Conservation (phyloP, 2,329 filamentous ascomycete genomes). For the Verticillium isaacii region DNA sequence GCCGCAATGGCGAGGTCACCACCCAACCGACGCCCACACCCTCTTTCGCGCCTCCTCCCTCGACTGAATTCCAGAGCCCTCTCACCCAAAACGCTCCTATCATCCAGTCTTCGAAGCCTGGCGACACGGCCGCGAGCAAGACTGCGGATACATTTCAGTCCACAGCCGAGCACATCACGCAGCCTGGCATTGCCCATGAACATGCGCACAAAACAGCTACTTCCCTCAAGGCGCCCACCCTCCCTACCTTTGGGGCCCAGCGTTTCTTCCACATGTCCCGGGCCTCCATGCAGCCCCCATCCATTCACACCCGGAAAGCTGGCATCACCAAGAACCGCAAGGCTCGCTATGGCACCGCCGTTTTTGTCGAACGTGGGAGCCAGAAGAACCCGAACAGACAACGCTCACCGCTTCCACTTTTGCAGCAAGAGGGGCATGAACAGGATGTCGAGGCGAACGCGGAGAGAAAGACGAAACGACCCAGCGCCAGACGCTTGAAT, state of each 20-base stretch:
- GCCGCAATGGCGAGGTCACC: conserved; percentile 32
- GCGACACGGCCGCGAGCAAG: conserved; percentile 20
- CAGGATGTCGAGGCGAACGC: neutral
- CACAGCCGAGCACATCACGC: neutral
- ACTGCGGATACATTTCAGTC: too few species aligned
- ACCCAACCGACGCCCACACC: conserved; percentile 3
- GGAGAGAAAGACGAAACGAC: neutral
- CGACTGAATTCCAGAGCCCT: neutral
- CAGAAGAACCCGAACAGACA: conserved; percentile 21
- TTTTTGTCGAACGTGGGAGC: conserved; percentile 51
- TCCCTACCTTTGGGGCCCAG: conserved; percentile 32
- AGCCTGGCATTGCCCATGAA: conserved; percentile 9
- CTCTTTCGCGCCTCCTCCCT: neutral
- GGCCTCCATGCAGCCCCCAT: conserved; percentile 32
- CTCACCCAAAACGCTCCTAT: conserved; percentile 24
- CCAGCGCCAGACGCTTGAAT: neutral
- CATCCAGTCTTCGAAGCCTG: conserved; percentile 43
- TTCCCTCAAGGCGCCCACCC: conserved; percentile 3
- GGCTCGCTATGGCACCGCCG: conserved; percentile 34
- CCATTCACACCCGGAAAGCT: conserved; percentile 16
- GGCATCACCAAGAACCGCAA: conserved; percentile 32
- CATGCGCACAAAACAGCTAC: conserved; percentile 15
- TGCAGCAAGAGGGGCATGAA: neutral
- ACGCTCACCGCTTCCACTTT: neutral
- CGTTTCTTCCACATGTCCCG: conserved; percentile 55